Evolutionary conservation across 495 filamentous ascomycete genomes (phyloP).

Genomic region (Neurospora sp.): DNA sequence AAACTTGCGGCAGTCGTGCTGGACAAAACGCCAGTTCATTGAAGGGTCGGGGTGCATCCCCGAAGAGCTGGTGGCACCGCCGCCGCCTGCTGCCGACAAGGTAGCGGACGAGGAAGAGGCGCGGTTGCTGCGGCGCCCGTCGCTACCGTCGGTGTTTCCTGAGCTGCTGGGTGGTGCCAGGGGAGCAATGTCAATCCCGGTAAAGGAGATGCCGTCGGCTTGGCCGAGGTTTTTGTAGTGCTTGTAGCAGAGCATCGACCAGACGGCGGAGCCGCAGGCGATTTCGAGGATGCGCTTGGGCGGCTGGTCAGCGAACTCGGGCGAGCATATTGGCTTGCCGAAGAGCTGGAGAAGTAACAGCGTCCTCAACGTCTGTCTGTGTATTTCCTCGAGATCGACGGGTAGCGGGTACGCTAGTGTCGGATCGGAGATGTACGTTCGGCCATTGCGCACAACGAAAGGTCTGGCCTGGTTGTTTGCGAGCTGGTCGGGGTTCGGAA

Average conservation of each 20-base stretch:
- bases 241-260: slow-evolving; percentile 77
- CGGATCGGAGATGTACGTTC: slow-evolving; percentile 70
- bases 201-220: slow-evolving; percentile 53
- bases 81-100: slow-evolving; percentile 1
- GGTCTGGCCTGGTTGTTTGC: slow-evolving; percentile 40
- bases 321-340: slow-evolving; percentile 67
- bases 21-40: slow-evolving; percentile 80
- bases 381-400: slow-evolving; percentile 77
- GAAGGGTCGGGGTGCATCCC: slow-evolving; percentile 42
- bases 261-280: slow-evolving; percentile 80
- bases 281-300: slow-evolving; percentile 75
- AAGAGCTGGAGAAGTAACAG: slow-evolving; percentile 72
- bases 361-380: slow-evolving; percentile 77
- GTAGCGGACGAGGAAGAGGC: slow-evolving; percentile 4
- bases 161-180: slow-evolving; percentile 41
- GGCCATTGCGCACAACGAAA: slow-evolving; percentile 63
- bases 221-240: slow-evolving; percentile 55
- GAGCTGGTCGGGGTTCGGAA: slow-evolving; percentile 11
- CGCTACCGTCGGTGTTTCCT: background rate
- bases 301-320: slow-evolving; percentile 50
- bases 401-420: slow-evolving; percentile 72
- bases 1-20: slow-evolving; percentile 67
- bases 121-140: background rate
- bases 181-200: slow-evolving; percentile 74
- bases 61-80: background rate